Evolutionary conservation across 169 alveolate genomes (phyloP), one percentile per base, ranked within the genome.

Genomic region (Eimeria maxima): DNA sequence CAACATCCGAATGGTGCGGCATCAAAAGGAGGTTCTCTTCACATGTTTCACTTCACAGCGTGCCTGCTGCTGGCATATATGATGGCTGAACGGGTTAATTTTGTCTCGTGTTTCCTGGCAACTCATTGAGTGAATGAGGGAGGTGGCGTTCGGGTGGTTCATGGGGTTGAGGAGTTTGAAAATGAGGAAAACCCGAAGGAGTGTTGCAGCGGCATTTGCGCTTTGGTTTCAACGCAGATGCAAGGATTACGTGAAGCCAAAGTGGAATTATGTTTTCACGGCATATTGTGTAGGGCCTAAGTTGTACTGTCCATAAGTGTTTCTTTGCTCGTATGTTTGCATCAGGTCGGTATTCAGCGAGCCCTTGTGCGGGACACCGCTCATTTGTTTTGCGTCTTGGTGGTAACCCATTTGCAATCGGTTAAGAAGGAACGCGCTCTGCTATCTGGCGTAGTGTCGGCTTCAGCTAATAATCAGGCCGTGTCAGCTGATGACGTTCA

Each of bases 1-100:
- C 53, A 81, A 81, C 24, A 81, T 81, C 4, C 90, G 90, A 24
- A 81, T 81, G 90, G 90, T 81, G 73, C 47, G 90, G n/a, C 42
- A 27, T 18, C 27, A 11, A 60, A 60, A 29, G 5, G 20, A 33
- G 38, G 1, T 33, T 33, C 20, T n/a, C 69, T 16, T 18, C n/a
- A 18, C 29, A 60, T 60, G 69, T 0, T 11, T 5, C 13, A 5
- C 8, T 16, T 5, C 20, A 16, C 13, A 60, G n/a, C 38, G 0
- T 33, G 38, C 0, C 38, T 33, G 38, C 38, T 33, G 38, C 38
- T 33, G 38, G 38, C 38, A 33, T 33, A 33, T 33, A 33, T 33
- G 38, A 67, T 67, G 78, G 44, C 16, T 67, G 78, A 67, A 67
- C 16, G 27, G 2, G 78, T 22, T 11, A 0, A n/a, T 67, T 27